Percentiles rank a stretch among this genome's conserved stretches.
Conservation (phyloP, 2,329 filamentous ascomycete genomes). For the Penicillium sp. region DNA sequence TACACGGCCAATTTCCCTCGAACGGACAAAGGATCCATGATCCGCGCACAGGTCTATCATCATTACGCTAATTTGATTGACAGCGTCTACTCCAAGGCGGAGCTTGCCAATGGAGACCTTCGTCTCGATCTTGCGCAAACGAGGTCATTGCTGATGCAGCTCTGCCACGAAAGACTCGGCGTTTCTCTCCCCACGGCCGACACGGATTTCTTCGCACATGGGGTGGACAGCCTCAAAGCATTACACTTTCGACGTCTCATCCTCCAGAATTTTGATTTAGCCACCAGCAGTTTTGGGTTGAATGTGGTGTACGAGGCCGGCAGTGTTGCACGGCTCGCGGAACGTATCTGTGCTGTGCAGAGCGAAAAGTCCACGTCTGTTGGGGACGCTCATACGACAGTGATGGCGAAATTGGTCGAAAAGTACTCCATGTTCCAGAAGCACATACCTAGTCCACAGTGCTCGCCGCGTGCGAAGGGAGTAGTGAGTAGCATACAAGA, state of each 20-base stretch:
- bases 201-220: slow-evolving; percentile 46
- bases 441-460: slow-evolving; percentile 23
- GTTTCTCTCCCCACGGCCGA: slow-evolving; percentile 31
- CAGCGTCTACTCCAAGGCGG: slow-evolving; percentile 24
- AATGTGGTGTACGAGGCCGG: slow-evolving; percentile 48
- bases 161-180: slow-evolving; percentile 33
- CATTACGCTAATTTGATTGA: slow-evolving; percentile 47
- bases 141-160: slow-evolving; percentile 31
- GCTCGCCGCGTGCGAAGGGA: slow-evolving; percentile 18
- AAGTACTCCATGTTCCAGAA: slow-evolving; percentile 47
- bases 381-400: slow-evolving; percentile 19
- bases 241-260: slow-evolving; percentile 47
- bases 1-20: slow-evolving; percentile 42
- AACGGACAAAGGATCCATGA: slow-evolving; percentile 56
- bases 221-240: slow-evolving; percentile 49
- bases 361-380: slow-evolving; percentile 14
- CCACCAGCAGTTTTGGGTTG: slow-evolving; percentile 23
- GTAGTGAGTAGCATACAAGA: slow-evolving; percentile 27
- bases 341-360: slow-evolving; percentile 32
- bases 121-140: slow-evolving; percentile 33
- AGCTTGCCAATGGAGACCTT: slow-evolving; percentile 27
- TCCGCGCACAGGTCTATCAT: slow-evolving; percentile 50
- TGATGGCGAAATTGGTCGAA: slow-evolving; percentile 48
- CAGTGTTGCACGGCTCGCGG: slow-evolving; percentile 38
- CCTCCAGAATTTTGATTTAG: slow-evolving; percentile 40